Evolutionary conservation across 2,329 filamentous ascomycete genomes (phyloP).

Genomic region (Trichophyton verrucosum): DNA sequence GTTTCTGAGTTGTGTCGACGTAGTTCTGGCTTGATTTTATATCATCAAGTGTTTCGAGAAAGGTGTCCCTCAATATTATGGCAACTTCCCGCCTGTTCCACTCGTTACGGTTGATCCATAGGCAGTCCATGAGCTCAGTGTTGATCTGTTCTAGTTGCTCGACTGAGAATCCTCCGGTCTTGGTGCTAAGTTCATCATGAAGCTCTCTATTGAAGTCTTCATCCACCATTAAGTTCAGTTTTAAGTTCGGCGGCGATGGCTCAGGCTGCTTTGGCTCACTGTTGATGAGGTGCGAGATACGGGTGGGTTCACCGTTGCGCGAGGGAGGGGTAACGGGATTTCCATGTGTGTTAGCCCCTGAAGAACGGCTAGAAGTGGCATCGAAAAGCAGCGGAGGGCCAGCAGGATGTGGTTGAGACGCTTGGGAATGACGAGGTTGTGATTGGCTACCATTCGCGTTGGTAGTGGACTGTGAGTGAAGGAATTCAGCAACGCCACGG

Average conservation of each 20-base stretch:
- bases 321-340: neutral
- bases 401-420: constrained; percentile 25
- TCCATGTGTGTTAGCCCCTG: neutral
- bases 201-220: constrained; percentile 44
- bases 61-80: constrained; percentile 50
- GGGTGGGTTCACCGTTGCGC: neutral
- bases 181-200: constrained; percentile 50
- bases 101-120: constrained; percentile 68
- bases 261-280: neutral
- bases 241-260: constrained; percentile 6
- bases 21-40: constrained; percentile 26
- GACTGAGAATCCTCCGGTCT: constrained; percentile 66
- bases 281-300: neutral
- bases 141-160: constrained; percentile 94
- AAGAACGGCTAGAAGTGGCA: constrained; percentile 9
- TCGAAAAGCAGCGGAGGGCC: constrained; percentile 28
- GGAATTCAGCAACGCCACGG: constrained; percentile 18
- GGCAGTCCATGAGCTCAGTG: constrained; percentile 74
- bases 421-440: constrained; percentile 21
- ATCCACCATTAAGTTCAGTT: constrained; percentile 29
- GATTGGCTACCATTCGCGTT: constrained; percentile 23
- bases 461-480: constrained; percentile 21
- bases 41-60: constrained; percentile 53
- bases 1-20: neutral
- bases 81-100: constrained; percentile 73